Evolutionary conservation across 345 rosid genomes (phyloP).

Genomic region (Carallia brachiata): DNA sequence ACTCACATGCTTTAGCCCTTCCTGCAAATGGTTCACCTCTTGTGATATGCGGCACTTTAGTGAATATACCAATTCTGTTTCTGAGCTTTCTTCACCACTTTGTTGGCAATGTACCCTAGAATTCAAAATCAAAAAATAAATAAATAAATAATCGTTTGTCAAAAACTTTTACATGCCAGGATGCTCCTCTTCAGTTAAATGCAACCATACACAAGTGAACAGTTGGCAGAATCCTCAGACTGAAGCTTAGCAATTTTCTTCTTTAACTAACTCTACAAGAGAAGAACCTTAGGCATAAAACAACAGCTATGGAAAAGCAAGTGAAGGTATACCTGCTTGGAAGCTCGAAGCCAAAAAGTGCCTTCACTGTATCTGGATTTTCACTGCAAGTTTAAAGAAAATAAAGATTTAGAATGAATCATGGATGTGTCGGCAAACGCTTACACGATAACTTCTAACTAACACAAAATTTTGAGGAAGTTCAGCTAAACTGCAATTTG

Average conservation of each 20-base stretch:
- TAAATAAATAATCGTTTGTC: too few species aligned
- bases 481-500: background rate
- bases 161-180: background rate
- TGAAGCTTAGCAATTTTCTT: too few species aligned
- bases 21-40: slow-evolving; percentile 84
- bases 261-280: too few species aligned
- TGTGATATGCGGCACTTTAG: too few species aligned
- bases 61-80: too few species aligned
- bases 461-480: background rate
- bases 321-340: slow-evolving; percentile 61
- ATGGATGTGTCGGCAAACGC: background rate
- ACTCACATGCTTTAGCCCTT: slow-evolving; percentile 94
- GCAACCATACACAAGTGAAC: background rate
- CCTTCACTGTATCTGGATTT: slow-evolving; percentile 63
- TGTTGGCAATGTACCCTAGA: too few species aligned
- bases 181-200: background rate
- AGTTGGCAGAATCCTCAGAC: background rate
- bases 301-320: background rate
- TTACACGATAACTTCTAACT: slow-evolving; percentile 2
- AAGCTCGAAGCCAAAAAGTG: slow-evolving; percentile 80
- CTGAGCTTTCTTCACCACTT: too few species aligned
- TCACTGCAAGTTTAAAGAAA: slow-evolving; percentile 45
- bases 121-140: too few species aligned
- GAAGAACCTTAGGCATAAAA: too few species aligned
- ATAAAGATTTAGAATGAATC: background rate